phyloP scores from a whole-genome alignment of 306 rosid genomes.

The Begonia peltatifolia region DNA sequence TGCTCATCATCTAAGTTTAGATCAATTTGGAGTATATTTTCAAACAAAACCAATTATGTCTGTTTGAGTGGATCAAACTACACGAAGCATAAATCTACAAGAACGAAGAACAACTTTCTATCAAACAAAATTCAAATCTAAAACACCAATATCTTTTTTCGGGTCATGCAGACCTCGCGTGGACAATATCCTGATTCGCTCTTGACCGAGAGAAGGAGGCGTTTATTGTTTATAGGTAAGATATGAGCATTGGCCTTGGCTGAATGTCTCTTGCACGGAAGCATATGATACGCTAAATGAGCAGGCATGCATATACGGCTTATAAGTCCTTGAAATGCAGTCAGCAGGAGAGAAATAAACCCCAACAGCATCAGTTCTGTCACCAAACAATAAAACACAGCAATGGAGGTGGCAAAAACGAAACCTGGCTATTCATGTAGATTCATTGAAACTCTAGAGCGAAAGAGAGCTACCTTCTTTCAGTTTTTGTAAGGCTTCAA shows the following conservation, averaged over 20 bases:
- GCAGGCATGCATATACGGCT: constrained; percentile 51
- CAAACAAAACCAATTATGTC: not conserved
- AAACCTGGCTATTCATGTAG: too few relatives aligned
- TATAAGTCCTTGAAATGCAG: constrained; percentile 51
- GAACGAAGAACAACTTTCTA: too few relatives aligned
- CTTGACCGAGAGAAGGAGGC: constrained; percentile 36
- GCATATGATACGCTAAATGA: constrained; percentile 40
- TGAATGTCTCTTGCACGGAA: constrained; percentile 62
- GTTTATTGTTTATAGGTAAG: constrained; percentile 21
- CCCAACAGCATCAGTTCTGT: constrained; percentile 93
- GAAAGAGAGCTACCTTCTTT: constrained; percentile 46
- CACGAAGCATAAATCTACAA: too few relatives aligned
- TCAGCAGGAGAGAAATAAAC: constrained; percentile 77
- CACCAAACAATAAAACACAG: constrained; percentile 10
- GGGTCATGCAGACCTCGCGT: too few relatives aligned
- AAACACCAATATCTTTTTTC: too few relatives aligned
- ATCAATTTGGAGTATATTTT: not conserved
- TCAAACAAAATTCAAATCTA: too few relatives aligned
- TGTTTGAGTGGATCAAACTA: too few relatives aligned
- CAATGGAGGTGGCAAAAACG: too few relatives aligned
- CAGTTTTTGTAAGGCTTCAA: constrained; percentile 49
- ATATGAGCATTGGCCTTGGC: constrained; percentile 12
- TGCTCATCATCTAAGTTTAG: constrained; percentile 11
- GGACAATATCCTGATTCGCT: constrained; percentile 21
- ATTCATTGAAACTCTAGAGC: not conserved